Conservation (phyloP, 495 filamentous ascomycete species). For the Neurospora discreta region DNA sequence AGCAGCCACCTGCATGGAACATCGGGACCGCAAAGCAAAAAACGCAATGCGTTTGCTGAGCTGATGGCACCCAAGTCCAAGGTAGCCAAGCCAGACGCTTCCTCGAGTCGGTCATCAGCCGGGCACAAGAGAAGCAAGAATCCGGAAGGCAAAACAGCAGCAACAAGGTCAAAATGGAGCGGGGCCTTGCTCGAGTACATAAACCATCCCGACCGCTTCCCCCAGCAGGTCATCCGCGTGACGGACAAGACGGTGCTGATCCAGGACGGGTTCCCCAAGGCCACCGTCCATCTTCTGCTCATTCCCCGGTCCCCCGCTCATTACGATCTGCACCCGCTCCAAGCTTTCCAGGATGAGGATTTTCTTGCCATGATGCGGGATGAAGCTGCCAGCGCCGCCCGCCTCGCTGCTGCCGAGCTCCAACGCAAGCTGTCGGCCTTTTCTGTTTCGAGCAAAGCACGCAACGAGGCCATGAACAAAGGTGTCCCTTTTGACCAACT, state of each 20-base stretch:
- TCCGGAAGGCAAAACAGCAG: slow-evolving; percentile 17
- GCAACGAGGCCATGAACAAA: slow-evolving; percentile 37
- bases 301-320: slow-evolving; percentile 61
- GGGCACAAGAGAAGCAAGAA: slow-evolving; percentile 7
- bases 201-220: slow-evolving; percentile 51
- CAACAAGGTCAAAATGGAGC: slow-evolving; percentile 32
- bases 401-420: slow-evolving; percentile 63
- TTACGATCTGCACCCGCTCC: slow-evolving; percentile 59
- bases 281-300: slow-evolving; percentile 73
- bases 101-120: not conserved
- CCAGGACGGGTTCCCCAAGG: slow-evolving; percentile 76
- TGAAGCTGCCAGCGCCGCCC: slow-evolving; percentile 50
- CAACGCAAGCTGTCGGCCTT: slow-evolving; percentile 53
- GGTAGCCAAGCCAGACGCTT: slow-evolving; percentile 11
- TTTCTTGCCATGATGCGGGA: slow-evolving; percentile 57
- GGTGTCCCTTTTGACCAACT: slow-evolving; percentile 33
- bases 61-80: slow-evolving; percentile 55
- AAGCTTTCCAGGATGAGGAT: slow-evolving; percentile 57
- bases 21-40: slow-evolving; percentile 1
- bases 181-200: slow-evolving; percentile 65
- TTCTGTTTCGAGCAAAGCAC: slow-evolving; percentile 47
- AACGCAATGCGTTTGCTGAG: slow-evolving; percentile 40
- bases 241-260: slow-evolving; percentile 67
- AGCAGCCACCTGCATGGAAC: not conserved
- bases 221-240: slow-evolving; percentile 55